Evolutionary conservation across 371 early-diverging fungal genomes (phyloP).

Genomic region (Mortierella sp.): DNA sequence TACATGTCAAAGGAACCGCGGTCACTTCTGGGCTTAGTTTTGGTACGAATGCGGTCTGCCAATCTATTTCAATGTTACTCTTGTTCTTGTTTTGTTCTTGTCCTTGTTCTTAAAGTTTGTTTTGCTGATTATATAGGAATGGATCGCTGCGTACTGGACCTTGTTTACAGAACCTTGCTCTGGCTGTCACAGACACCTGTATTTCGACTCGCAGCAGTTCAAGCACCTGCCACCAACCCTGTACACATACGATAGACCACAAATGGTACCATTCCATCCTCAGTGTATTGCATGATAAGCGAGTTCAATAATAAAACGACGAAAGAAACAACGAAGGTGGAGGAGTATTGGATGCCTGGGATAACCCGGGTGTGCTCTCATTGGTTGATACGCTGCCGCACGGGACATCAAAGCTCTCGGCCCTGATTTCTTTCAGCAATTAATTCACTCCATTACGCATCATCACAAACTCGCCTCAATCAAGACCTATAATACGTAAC

Average conservation of each 20-base stretch:
- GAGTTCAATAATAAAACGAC: neutral
- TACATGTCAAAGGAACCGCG: slow-evolving; percentile 27
- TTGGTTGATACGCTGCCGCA: too few relatives aligned
- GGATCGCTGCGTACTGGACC: slow-evolving; percentile 38
- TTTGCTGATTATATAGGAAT: slow-evolving; percentile 20
- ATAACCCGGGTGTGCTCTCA: neutral
- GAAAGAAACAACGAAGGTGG: too few relatives aligned
- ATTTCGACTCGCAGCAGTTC: slow-evolving; percentile 52
- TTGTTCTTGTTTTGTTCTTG: too few relatives aligned
- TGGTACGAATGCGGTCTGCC: slow-evolving; percentile 8
- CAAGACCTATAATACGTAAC: too few relatives aligned
- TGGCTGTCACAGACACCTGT: slow-evolving; percentile 46
- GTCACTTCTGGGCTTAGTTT: slow-evolving; percentile 33
- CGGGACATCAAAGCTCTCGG: too few relatives aligned
- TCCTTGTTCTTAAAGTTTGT: too few relatives aligned
- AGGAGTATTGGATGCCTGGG: neutral
- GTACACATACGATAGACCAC: slow-evolving; percentile 26
- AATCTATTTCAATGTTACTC: too few relatives aligned
- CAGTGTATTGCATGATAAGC: slow-evolving; percentile 24
- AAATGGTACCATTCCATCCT: slow-evolving; percentile 30
- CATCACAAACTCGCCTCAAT: too few relatives aligned
- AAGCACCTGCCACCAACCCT: slow-evolving; percentile 50
- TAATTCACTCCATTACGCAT: too few relatives aligned
- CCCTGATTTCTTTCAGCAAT: too few relatives aligned
- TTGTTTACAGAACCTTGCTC: slow-evolving; percentile 41